Evolutionary conservation across 345 rosid species (phyloP).

Genomic region (Populus davidiana): DNA sequence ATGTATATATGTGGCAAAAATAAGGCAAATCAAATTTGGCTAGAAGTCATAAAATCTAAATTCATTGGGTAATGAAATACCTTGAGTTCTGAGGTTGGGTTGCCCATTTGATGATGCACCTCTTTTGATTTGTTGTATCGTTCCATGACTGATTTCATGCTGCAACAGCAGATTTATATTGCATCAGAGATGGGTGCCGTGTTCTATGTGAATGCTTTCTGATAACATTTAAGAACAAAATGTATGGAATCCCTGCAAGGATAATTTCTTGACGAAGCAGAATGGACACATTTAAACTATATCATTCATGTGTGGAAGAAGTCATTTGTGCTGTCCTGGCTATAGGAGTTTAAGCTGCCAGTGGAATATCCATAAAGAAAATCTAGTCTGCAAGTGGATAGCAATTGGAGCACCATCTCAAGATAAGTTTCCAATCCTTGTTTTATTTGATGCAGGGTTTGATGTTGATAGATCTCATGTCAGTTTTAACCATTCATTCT

Average conservation of each 20-base stretch:
- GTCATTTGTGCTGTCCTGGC: neutral
- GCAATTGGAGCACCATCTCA: neutral
- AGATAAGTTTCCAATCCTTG: constrained; percentile 14
- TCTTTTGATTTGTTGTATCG: constrained; percentile 49
- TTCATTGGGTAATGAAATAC: constrained; percentile 21
- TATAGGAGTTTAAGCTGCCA: neutral
- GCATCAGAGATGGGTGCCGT: constrained; percentile 10
- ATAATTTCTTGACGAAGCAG: neutral
- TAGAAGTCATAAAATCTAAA: neutral
- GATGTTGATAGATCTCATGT: neutral
- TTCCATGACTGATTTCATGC: constrained; percentile 50
- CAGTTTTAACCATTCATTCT: neutral
- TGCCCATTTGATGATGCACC: constrained; percentile 35
- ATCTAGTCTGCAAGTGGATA: neutral
- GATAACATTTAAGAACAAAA: constrained; percentile 1
- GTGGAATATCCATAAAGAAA: neutral
- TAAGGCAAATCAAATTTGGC: too few relatives aligned
- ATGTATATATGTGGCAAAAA: too few relatives aligned
- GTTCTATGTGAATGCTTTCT: neutral
- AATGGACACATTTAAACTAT: neutral
- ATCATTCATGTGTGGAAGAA: neutral
- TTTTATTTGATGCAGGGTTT: neutral
- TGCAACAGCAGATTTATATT: constrained; percentile 27
- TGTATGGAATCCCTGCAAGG: neutral
- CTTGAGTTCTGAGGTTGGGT: constrained; percentile 47